Evolutionary conservation across 129 eudicot species (phyloP).

Genomic region (Mikania micrantha): DNA sequence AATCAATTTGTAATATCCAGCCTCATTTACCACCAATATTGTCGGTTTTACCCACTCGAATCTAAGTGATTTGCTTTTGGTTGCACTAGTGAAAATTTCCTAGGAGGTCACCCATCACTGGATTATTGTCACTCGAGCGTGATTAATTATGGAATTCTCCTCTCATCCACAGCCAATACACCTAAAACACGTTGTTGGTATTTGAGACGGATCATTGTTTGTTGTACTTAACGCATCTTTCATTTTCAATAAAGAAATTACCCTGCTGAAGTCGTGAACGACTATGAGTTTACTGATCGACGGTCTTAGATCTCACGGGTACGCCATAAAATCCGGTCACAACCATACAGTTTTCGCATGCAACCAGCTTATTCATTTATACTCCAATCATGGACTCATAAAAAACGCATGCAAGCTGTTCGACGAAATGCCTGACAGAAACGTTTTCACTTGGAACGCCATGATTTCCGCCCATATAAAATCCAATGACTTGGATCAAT

Average conservation of each 20-base stretch:
- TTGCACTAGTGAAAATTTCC: too few species aligned
- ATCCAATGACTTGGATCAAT: slow-evolving; percentile 36
- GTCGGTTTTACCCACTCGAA: too few species aligned
- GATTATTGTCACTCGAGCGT: too few species aligned
- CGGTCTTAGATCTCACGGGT: slow-evolving; percentile 28
- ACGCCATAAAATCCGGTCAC: slow-evolving; percentile 49
- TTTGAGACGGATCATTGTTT: too few species aligned
- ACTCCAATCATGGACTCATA: slow-evolving; percentile 43
- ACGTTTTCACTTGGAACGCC: slow-evolving; percentile 86
- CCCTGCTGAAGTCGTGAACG: slow-evolving; percentile 7
- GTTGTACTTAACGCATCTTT: too few species aligned
- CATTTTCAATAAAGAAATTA: neutral
- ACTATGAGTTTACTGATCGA: slow-evolving; percentile 35
- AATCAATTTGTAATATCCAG: too few species aligned
- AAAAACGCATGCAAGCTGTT: slow-evolving; percentile 58
- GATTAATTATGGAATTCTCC: too few species aligned
- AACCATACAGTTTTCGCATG: slow-evolving; percentile 23
- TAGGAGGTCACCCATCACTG: too few species aligned
- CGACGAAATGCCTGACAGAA: slow-evolving; percentile 88
- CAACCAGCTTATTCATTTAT: slow-evolving; percentile 63
- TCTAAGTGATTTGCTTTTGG: too few species aligned
- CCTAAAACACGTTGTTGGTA: too few species aligned
- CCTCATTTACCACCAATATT: too few species aligned
- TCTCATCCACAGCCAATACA: too few species aligned
- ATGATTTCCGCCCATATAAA: slow-evolving; percentile 57